These are phyloP conservation scores for Taphrina confusa DNA, from an alignment of 1,139 yeast species.

Conservation along the genomic window DNA sequence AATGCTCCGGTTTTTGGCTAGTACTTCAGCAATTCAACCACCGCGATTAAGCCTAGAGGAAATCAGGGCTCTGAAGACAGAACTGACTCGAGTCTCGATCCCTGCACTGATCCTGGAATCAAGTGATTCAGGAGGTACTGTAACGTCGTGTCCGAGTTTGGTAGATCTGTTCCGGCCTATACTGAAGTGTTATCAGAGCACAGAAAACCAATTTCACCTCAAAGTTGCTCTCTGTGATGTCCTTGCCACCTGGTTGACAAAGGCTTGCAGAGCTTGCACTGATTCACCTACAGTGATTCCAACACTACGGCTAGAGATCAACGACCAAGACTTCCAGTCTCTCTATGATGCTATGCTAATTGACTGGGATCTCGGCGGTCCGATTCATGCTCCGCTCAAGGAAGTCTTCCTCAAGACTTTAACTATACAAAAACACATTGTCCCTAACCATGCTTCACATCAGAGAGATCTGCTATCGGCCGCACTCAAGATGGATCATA, in stretches of 20 bases:
- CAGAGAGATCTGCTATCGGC: constrained; percentile 4
- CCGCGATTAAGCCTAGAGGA: not conserved
- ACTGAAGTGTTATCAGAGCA: not conserved
- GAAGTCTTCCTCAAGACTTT: constrained; percentile 25
- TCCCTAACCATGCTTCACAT: not conserved
- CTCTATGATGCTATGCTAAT: constrained; percentile 21
- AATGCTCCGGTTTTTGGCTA: not conserved
- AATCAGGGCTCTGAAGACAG: constrained; percentile 2
- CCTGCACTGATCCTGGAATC: too few species aligned
- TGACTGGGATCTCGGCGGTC: constrained; percentile 23
- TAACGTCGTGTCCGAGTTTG: too few species aligned
- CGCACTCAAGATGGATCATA: constrained; percentile 14
- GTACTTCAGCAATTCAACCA: too few species aligned
- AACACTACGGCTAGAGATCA: not conserved
- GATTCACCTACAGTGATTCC: not conserved
- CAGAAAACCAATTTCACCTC: constrained; percentile 4
- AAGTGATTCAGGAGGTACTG: too few species aligned
- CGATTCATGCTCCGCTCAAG: constrained; percentile 18
- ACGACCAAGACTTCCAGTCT: not conserved
- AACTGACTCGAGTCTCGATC: not conserved
- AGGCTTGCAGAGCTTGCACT: constrained; percentile 12
- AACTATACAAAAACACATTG: constrained; percentile 7
- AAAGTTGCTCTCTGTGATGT: constrained; percentile 21
- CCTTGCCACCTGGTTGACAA: constrained; percentile 28
- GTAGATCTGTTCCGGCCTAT: not conserved